A percentile compares a stretch with the other conserved stretches of the same genome.
phyloP scores from a whole-genome alignment of 1,139 yeast genomes.

The Hyphopichia burtonii region DNA sequence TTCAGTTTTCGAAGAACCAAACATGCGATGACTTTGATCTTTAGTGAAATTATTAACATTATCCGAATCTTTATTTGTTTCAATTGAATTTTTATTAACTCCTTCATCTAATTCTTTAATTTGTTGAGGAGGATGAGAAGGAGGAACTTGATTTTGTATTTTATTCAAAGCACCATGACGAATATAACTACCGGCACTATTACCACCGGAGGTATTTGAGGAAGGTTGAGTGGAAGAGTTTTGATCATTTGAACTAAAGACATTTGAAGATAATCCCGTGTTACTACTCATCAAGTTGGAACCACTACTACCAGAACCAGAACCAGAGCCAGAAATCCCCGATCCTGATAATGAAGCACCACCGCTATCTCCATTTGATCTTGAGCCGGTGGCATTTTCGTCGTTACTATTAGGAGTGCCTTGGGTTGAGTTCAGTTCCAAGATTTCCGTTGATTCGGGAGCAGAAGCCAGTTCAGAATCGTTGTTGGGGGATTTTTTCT shows the following conservation, averaged over 20 bases:
- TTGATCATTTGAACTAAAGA: conserved; percentile 8
- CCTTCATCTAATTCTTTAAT: not conserved
- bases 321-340: not conserved
- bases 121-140: not conserved
- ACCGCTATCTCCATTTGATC: not conserved
- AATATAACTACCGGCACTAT: conserved; percentile 10
- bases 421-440: not conserved
- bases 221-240: conserved; percentile 10
- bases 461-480: conserved; percentile 3
- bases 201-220: conserved; percentile 9
- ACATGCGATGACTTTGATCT: conserved; percentile 17
- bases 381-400: no score
- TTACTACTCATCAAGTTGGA: not conserved
- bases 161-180: not conserved
- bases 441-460: conserved; percentile 6
- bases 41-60: conserved; percentile 13
- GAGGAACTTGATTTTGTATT: not conserved
- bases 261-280: conserved; percentile 1
- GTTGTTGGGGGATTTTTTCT: conserved; percentile 1
- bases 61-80: not conserved
- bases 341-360: no score
- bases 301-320: not conserved
- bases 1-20: conserved; percentile 8
- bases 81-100: not conserved
- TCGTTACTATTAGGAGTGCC: not conserved